These are phyloP conservation scores for Cadophora sp. DNA, from an alignment of 2,329 filamentous ascomycete genomes.

Conservation along the genomic window DNA sequence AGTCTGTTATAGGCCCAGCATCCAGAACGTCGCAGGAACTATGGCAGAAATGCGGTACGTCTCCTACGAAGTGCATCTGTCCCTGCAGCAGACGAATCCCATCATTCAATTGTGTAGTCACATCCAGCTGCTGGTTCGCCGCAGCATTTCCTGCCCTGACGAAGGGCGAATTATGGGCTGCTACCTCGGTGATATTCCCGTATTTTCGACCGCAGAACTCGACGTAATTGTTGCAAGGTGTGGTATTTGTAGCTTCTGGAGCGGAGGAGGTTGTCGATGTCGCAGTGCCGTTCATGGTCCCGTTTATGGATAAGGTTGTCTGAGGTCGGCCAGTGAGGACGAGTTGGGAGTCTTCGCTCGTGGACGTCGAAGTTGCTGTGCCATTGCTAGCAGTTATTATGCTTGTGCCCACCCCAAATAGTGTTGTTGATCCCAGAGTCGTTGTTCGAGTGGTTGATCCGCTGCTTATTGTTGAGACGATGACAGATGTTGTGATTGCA, in stretches of 20 bases:
- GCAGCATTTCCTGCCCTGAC: slow-evolving; percentile 72
- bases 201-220: slow-evolving; percentile 81
- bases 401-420: slow-evolving; percentile 36
- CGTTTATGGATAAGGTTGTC: slow-evolving; percentile 50
- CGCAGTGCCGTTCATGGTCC: slow-evolving; percentile 55
- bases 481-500: slow-evolving; percentile 38
- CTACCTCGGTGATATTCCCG: slow-evolving; percentile 81
- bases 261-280: slow-evolving; percentile 54
- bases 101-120: slow-evolving; percentile 77
- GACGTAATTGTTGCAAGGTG: slow-evolving; percentile 79
- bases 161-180: slow-evolving; percentile 84
- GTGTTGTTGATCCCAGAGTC: slow-evolving; percentile 41
- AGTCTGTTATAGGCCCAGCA: slow-evolving; percentile 77
- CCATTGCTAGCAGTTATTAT: slow-evolving; percentile 34
- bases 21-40: slow-evolving; percentile 83
- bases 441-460: slow-evolving; percentile 37
- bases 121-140: slow-evolving; percentile 74
- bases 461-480: slow-evolving; percentile 39
- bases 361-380: slow-evolving; percentile 40
- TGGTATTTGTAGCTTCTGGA: slow-evolving; percentile 68
- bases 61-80: slow-evolving; percentile 68
- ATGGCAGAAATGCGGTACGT: slow-evolving; percentile 80
- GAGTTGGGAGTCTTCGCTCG: slow-evolving; percentile 48
- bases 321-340: slow-evolving; percentile 46
- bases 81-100: slow-evolving; percentile 71